A percentile compares a stretch with the other conserved stretches of the same genome.
These are phyloP conservation scores for Lipomyces yamadae DNA, from an alignment of 805 yeast genomes.

Conservation along the genomic window DNA sequence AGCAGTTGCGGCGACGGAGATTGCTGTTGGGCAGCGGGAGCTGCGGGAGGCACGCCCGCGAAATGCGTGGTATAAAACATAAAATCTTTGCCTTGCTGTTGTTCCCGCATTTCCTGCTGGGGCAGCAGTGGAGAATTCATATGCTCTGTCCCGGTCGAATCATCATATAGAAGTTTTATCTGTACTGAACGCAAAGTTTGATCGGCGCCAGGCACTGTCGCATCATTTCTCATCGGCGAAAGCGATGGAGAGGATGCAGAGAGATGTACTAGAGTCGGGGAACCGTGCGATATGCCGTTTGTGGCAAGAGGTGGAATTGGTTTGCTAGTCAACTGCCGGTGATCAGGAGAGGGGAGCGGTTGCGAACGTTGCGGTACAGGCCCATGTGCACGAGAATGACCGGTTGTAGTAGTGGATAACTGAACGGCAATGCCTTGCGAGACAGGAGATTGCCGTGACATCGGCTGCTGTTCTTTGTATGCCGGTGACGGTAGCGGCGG, in stretches of 20 bases:
- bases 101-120: not conserved
- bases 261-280: not conserved
- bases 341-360: slow-evolving; percentile 5
- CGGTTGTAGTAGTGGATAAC: not conserved
- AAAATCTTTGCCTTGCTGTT: not conserved
- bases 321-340: not conserved
- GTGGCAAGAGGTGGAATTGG: slow-evolving; percentile 8
- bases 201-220: not conserved
- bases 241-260: not conserved
- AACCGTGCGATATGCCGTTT: not conserved
- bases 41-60: not conserved
- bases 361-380: slow-evolving; percentile 11
- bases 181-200: slow-evolving; percentile 14
- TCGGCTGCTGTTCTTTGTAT: slow-evolving; percentile 15
- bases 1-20: not conserved
- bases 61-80: not conserved
- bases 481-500: not conserved
- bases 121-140: not conserved
- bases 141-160: not conserved
- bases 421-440: not conserved
- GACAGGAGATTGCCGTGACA: slow-evolving; percentile 8
- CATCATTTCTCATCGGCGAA: not conserved
- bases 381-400: not conserved
- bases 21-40: not conserved
- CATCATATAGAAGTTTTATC: slow-evolving; percentile 15